Conservation (phyloP, 306 rosid species). For the Prunus campanulata region DNA sequence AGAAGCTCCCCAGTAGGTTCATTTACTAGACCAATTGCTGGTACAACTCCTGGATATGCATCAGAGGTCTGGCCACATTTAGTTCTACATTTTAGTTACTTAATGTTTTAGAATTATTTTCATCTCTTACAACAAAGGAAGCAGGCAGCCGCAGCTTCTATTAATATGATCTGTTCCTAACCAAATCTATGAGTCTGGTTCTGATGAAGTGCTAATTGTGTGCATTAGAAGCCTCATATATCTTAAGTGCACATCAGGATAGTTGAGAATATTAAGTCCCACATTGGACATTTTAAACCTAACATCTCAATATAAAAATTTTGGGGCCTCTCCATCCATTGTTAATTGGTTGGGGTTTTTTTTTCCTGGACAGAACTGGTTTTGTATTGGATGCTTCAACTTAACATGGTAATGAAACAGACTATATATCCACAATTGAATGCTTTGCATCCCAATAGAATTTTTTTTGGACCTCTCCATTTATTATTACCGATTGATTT, state of each 20-base stretch:
- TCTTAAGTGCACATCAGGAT: neutral
- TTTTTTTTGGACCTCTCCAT: neutral
- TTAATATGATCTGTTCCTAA: neutral
- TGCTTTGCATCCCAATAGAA: neutral
- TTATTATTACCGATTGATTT: neutral
- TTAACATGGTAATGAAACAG: neutral
- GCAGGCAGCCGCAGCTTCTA: neutral
- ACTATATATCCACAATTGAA: neutral
- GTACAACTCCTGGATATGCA: slow-evolving; percentile 89
- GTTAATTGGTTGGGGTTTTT: neutral
- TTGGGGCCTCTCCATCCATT: neutral
- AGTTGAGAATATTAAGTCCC: neutral
- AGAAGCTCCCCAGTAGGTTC: slow-evolving; percentile 90
- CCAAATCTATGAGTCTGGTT: neutral
- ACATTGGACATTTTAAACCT: no score
- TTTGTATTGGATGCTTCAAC: neutral
- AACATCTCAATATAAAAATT: neutral
- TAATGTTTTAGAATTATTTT: slow-evolving; percentile 5
- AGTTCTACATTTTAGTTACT: slow-evolving; percentile 2
- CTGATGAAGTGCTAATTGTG: neutral
- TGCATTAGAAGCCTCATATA: neutral
- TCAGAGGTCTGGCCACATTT: slow-evolving; percentile 64
- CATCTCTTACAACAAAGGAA: neutral
- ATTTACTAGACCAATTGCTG: slow-evolving; percentile 78
- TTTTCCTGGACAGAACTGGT: neutral